Percentiles rank a stretch among this genome's conserved stretches.
phyloP scores from a whole-genome alignment of 2,329 filamentous ascomycete species.

The Aspergillus ochraceoroseus region DNA sequence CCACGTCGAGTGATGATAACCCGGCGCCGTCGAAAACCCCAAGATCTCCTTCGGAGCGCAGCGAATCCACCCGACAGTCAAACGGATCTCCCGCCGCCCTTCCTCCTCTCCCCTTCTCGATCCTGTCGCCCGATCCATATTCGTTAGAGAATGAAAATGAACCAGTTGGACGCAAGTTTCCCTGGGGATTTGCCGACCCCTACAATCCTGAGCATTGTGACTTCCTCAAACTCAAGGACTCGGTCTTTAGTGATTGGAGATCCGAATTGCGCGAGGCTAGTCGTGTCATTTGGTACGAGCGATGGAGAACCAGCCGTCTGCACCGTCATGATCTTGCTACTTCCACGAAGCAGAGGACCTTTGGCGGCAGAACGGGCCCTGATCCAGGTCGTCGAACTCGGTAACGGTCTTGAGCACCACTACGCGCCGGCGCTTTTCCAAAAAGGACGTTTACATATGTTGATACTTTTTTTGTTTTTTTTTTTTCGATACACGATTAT shows the following conservation, averaged over 20 bases:
- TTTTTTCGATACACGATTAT: neutral
- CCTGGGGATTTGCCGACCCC: conserved; percentile 95
- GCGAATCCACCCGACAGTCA: conserved; percentile 48
- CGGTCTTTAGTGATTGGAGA: conserved; percentile 91
- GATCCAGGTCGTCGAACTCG: conserved; percentile 12
- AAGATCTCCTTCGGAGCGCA: conserved; percentile 32
- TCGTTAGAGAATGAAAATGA: conserved; percentile 50
- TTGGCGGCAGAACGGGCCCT: conserved; percentile 31
- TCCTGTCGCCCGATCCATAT: conserved; percentile 90
- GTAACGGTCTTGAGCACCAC: conserved; percentile 5
- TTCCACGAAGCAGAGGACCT: conserved; percentile 24
- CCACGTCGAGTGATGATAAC: conserved; percentile 17
- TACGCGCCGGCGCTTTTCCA: neutral
- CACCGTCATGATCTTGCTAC: conserved; percentile 30
- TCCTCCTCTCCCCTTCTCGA: conserved; percentile 79
- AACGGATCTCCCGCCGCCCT: conserved; percentile 36
- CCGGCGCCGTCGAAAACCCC: conserved; percentile 19
- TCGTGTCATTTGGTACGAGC: conserved; percentile 89
- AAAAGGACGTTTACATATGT: conserved; percentile 5
- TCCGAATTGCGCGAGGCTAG: conserved; percentile 84
- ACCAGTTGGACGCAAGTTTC: conserved; percentile 75
- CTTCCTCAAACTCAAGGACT: conserved; percentile 82
- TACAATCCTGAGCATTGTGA: conserved; percentile 90
- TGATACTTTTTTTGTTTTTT: conserved; percentile 1
- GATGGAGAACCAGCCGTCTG: conserved; percentile 67